Base-by-base conservation (phyloP, 805 yeast genomes). In the Candida ortonii region DNA sequence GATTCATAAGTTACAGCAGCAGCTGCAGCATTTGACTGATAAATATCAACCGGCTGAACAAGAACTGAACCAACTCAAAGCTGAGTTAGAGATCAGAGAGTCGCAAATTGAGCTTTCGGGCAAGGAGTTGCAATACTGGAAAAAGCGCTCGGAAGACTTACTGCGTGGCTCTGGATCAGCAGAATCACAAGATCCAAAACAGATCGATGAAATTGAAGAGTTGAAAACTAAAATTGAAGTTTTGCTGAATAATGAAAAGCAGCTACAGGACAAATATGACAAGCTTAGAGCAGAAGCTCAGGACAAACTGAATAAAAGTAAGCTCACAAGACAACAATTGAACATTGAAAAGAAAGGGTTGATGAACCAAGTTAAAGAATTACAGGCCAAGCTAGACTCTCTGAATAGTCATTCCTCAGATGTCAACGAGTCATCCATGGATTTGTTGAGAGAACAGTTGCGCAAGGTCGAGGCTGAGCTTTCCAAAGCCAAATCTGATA, bases 61-160 rank as follows among this genome's bases (percentile, higher is more conserved):
- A 11, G 39, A 48, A 19, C 25, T 39, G 6, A 42, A 32, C 6
- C 40, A 36, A 43, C 35, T 57, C 18, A 41, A 42, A 16, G 13
- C 36, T 2, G 51, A 71, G 12, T 38, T 70, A 8, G 71, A 64
- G 10, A 69, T 74, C 11, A 76, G 73, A 35, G 70, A 67, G 13
- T 70, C 73, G 49, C 71, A 73, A 36, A 49, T 80, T 25, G 54
- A 56, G 26, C 55, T 73, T 16, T 49, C 70, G 7, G 60, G 62
- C 23, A 76, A 75, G 41, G 86, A 83, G 40, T 66, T 68, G 33
- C 72, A 71, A n/a, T 65, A 76, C 16, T 75, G 85, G 78, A 76
- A 74, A 55, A 61, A 57, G 10, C 68, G 78, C 40, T 58, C 76
- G 6, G 70, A 70, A 34, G 72, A 70, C 33, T 56, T 73, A 27